A percentile compares a stretch with the other conserved stretches of the same genome.
These are phyloP conservation scores for Klebsormidium nitens DNA, from an alignment of 139 green algal genomes.

Conservation along the genomic window DNA sequence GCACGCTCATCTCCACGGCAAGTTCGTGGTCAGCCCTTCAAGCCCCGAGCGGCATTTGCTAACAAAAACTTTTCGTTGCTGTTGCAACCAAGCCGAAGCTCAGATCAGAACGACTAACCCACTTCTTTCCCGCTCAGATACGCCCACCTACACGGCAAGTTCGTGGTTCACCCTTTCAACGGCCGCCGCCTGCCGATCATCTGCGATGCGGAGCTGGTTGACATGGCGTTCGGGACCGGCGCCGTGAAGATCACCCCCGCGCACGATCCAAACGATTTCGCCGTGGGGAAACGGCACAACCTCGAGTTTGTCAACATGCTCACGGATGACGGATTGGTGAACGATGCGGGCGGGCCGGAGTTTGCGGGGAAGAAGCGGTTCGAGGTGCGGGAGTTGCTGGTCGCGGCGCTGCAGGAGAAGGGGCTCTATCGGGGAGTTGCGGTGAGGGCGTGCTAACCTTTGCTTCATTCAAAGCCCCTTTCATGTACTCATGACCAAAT, in stretches of 20 bases:
- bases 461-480: too few relatives aligned
- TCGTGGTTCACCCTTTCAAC: slow-evolving; percentile 81
- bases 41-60: too few relatives aligned
- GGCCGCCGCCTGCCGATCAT: slow-evolving; percentile 88
- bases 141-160: slow-evolving; percentile 76
- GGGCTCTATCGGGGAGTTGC: slow-evolving; percentile 24
- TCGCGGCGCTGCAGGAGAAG: slow-evolving; percentile 70
- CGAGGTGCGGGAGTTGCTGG: slow-evolving; percentile 70
- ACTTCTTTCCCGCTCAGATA: too few relatives aligned
- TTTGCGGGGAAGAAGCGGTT: slow-evolving; percentile 91
- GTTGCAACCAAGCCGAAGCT: too few relatives aligned
- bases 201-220: slow-evolving; percentile 85
- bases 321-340: slow-evolving; percentile 71
- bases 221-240: slow-evolving; percentile 93
- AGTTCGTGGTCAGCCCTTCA: slow-evolving; percentile 81
- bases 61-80: too few relatives aligned
- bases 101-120: too few relatives aligned
- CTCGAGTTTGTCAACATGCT: slow-evolving; percentile 96
- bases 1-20: slow-evolving; percentile 81
- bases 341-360: slow-evolving; percentile 52
- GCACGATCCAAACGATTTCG: slow-evolving; percentile 98
- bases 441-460: too few relatives aligned
- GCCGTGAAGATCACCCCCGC: slow-evolving; percentile 92
- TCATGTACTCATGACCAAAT: too few relatives aligned
- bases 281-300: slow-evolving; percentile 78